phyloP scores from a whole-genome alignment of 805 yeast species.

The Pichia gijzeniarum region DNA sequence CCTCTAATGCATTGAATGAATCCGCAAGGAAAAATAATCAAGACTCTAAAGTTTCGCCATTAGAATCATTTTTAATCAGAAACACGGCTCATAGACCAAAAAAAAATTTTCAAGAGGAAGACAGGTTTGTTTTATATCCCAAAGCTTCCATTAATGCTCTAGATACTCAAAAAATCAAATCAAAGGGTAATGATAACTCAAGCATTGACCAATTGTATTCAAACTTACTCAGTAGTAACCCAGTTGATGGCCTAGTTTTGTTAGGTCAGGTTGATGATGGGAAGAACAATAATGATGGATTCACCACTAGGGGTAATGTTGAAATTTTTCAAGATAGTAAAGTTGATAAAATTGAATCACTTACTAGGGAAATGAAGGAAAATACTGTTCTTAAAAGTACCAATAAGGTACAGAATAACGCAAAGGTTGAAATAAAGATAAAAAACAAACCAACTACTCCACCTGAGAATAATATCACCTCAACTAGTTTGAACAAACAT shows the following conservation, averaged over 20 bases:
- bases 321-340: constrained; percentile 44
- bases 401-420: too few relatives aligned
- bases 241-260: constrained; percentile 28
- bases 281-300: constrained; percentile 34
- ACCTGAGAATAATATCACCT: background rate
- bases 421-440: background rate
- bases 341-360: constrained; percentile 45
- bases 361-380: constrained; percentile 50
- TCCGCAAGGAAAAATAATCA: background rate
- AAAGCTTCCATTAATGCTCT: constrained; percentile 31
- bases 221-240: constrained; percentile 25
- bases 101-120: constrained; percentile 4
- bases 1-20: constrained; percentile 18
- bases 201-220: constrained; percentile 23
- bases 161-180: constrained; percentile 6
- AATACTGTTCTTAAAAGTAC: background rate
- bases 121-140: constrained; percentile 26
- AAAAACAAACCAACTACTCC: background rate
- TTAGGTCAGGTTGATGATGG: constrained; percentile 16
- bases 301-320: constrained; percentile 43
- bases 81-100: constrained; percentile 1
- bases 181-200: constrained; percentile 1
- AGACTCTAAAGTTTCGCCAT: background rate
- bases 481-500: constrained; percentile 8
- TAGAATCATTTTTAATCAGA: constrained; percentile 3